A percentile compares a stretch with the other conserved stretches of the same genome.
Conservation (phyloP, 2,329 filamentous ascomycete species). For the Colletotrichum melonis region DNA sequence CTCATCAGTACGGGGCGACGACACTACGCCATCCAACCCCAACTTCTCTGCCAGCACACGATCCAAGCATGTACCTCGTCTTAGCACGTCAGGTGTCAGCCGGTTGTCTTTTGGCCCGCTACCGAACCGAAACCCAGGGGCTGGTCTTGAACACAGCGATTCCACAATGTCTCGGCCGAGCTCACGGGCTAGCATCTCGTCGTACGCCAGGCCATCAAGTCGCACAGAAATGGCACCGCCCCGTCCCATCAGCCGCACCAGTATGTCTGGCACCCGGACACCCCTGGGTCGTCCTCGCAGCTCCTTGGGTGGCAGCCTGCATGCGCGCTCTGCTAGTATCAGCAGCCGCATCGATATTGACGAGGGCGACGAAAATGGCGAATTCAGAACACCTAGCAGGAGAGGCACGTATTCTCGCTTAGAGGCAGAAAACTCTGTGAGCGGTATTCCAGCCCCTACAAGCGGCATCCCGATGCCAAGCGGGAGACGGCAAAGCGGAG, state of each 20-base stretch:
- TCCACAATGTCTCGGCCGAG: conserved; percentile 72
- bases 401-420: conserved; percentile 64
- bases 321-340: conserved; percentile 69
- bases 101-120: conserved; percentile 73
- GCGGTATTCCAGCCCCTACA: conserved; percentile 52
- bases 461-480: conserved; percentile 61
- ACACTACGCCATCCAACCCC: conserved; percentile 47
- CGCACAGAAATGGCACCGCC: conserved; percentile 65
- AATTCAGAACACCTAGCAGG: conserved; percentile 64
- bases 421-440: conserved; percentile 53
- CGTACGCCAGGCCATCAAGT: conserved; percentile 65
- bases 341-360: conserved; percentile 62
- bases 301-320: conserved; percentile 63
- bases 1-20: conserved; percentile 61
- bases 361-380: conserved; percentile 55
- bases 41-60: conserved; percentile 49
- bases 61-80: conserved; percentile 65
- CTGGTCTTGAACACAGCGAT: conserved; percentile 47
- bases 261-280: conserved; percentile 69
- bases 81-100: conserved; percentile 72
- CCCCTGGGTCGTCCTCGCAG: conserved; percentile 77
- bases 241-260: conserved; percentile 74
- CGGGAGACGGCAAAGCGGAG: conserved; percentile 56
- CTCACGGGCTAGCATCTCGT: conserved; percentile 75
- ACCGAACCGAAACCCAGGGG: conserved; percentile 64